Evolutionary conservation across 2,329 filamentous ascomycete species (phyloP), one percentile per base, ranked within the genome.

Genomic region (Fusarium chuoi): DNA sequence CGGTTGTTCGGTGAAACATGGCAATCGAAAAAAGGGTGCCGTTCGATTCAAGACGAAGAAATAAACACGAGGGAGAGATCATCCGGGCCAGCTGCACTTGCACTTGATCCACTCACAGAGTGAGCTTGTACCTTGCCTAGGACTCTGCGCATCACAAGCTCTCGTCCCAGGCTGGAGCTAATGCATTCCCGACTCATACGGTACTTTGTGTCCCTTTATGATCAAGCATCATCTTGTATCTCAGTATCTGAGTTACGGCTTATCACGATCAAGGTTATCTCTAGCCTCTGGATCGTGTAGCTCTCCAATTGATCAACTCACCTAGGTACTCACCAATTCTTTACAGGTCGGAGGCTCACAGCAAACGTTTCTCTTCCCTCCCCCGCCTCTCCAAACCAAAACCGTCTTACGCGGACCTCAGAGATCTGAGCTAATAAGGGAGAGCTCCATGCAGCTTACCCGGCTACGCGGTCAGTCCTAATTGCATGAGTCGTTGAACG

Each of bases 381-480:
- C 46, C 49, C 52, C 51, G 38, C 49, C 61, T 56, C 56, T 46
- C 49, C 55, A 68, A 73, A 58, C 58, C 45, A 52, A 33, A 48
- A 38, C 30, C 30, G 36, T 70, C 68, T 70, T 63, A 62, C 65
- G 55, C 58, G 56, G 63, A 60, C 51, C 57, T 63, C 44, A 14
- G 58, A 57, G 44, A 41, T 57, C 48, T 55, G n/a, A 67, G 46
- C 65, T 61, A 48, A 44, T 61, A 48, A 44, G 63, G 39, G 38
- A 52, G 62, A 65, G 60, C 57, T 63, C 54, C 49, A 58, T 55
- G 52, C 58, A 70, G 65, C 70, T 70, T 70, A 65, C 38, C 51
- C 36, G 28, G 51, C 41, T 68, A 39, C 38, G 46, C 35, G 38
- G 49, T n/a, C 61, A 36, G 24, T 15, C 36, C 24, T 44, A 44